Percentiles rank a stretch among this genome's conserved stretches.
These are phyloP conservation scores for Blastocystis hominis DNA, from an alignment of 352 stramenopile species.

Conservation along the genomic window DNA sequence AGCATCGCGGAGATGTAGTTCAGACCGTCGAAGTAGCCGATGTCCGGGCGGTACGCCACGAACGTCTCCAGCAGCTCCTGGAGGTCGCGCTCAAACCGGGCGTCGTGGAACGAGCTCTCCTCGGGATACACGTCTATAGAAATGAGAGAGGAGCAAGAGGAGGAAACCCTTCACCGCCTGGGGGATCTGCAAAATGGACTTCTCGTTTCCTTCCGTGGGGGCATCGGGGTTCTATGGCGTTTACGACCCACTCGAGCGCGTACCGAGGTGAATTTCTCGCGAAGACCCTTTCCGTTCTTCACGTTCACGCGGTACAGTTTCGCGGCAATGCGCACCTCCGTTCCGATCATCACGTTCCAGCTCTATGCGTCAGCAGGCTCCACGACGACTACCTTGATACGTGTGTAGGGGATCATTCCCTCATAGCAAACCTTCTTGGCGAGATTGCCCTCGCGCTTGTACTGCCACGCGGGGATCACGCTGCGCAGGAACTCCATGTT, in stretches of 20 bases:
- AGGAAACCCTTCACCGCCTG: constrained; percentile 8
- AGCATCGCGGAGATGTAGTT: constrained; percentile 49
- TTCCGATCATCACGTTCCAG: constrained; percentile 42
- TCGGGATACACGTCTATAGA: constrained; percentile 30
- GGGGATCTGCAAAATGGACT: constrained; percentile 40
- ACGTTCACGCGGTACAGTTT: constrained; percentile 37
- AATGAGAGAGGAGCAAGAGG: not conserved
- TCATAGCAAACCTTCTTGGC: constrained; percentile 58
- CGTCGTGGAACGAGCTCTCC: not conserved
- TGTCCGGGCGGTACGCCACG: constrained; percentile 31
- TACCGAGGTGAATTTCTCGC: constrained; percentile 31
- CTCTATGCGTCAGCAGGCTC: not conserved
- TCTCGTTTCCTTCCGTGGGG: constrained; percentile 46
- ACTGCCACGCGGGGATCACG: constrained; percentile 30
- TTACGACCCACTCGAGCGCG: not conserved
- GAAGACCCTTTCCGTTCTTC: constrained; percentile 30
- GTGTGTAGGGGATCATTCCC: constrained; percentile 48
- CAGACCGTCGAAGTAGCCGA: constrained; percentile 55
- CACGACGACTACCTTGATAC: not conserved
- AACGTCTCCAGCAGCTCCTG: constrained; percentile 45
- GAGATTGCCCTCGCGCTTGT: constrained; percentile 17
- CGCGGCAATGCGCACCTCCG: not conserved
- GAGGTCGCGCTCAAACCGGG: not conserved
- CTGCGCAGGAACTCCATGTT: constrained; percentile 53
- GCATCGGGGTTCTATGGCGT: constrained; percentile 16